These are phyloP conservation scores for Rhododendron griersonianum DNA, from an alignment of 148 eudicot genomes.

Conservation along the genomic window DNA sequence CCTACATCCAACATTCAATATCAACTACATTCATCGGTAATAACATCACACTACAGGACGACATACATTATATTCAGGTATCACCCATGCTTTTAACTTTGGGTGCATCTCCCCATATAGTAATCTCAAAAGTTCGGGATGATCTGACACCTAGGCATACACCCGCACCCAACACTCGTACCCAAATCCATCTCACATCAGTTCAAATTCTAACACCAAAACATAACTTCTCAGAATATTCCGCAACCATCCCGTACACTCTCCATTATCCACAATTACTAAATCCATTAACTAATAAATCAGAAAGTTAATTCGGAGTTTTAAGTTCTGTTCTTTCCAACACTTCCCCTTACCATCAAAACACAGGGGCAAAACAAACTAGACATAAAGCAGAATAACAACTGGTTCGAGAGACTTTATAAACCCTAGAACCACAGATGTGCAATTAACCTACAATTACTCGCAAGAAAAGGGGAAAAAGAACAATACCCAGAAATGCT, in stretches of 20 bases:
- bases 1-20: background rate
- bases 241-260: background rate
- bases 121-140: background rate
- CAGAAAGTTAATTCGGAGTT: background rate
- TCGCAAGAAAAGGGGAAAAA: background rate
- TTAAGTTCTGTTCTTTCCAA: background rate
- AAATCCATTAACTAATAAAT: background rate
- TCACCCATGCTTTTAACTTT: background rate
- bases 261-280: background rate
- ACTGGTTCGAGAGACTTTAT: too few species aligned
- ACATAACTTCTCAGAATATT: background rate
- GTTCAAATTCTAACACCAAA: background rate
- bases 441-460: background rate
- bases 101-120: background rate
- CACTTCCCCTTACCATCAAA: background rate
- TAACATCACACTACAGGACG: background rate
- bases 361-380: background rate
- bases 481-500: background rate
- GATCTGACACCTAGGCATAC: background rate
- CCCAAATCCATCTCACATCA: background rate
- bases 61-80: background rate
- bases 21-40: background rate
- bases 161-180: background rate
- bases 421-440: conserved; percentile 1
- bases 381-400: background rate